phyloP scores from a whole-genome alignment of 2,329 filamentous ascomycete genomes.

The Aureobasidium lini region DNA sequence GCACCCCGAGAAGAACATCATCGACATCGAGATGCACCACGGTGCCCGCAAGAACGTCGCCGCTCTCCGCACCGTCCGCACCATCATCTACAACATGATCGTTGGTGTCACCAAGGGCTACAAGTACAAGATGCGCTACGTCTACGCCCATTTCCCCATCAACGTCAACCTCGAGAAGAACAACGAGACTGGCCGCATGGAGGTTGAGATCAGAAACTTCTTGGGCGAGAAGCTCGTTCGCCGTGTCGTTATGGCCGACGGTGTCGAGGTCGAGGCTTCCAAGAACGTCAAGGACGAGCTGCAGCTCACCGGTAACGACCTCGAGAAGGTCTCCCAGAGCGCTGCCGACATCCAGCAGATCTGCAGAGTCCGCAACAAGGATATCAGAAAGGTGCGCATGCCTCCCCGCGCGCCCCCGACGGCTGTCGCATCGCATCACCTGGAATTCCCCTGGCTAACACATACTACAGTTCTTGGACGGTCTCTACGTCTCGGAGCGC shows the following conservation, averaged over 20 bases:
- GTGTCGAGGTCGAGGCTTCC: conserved; percentile 85
- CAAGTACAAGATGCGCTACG: conserved; percentile 99
- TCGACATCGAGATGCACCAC: conserved; percentile 98
- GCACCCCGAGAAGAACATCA: conserved; percentile 72
- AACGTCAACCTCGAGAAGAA: conserved; percentile 99
- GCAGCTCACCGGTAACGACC: conserved; percentile 82
- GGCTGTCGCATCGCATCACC: background rate
- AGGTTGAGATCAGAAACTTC: conserved; percentile 99
- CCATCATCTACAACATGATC: conserved; percentile 98
- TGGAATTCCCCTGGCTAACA: conserved; percentile 3
- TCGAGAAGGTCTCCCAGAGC: conserved; percentile 95
- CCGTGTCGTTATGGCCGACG: conserved; percentile 77
- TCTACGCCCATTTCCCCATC: conserved; percentile 99
- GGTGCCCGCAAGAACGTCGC: conserved; percentile 96
- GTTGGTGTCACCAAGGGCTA: conserved; percentile 97
- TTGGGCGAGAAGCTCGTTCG: conserved; percentile 99
- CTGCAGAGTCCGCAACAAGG: conserved; percentile 99
- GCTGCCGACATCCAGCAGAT: conserved; percentile 99
- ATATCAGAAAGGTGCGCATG: conserved; percentile 78
- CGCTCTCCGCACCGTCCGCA: conserved; percentile 94
- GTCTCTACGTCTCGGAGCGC: conserved; percentile 99
- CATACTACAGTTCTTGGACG: conserved; percentile 75
- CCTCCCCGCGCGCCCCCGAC: conserved; percentile 38
- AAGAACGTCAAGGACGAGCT: conserved; percentile 97
- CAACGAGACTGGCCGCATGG: conserved; percentile 74